A percentile compares a stretch with the other conserved stretches of the same genome.
phyloP scores from a whole-genome alignment of 73 alveolate genomes.

The Paramecium caudatum region DNA sequence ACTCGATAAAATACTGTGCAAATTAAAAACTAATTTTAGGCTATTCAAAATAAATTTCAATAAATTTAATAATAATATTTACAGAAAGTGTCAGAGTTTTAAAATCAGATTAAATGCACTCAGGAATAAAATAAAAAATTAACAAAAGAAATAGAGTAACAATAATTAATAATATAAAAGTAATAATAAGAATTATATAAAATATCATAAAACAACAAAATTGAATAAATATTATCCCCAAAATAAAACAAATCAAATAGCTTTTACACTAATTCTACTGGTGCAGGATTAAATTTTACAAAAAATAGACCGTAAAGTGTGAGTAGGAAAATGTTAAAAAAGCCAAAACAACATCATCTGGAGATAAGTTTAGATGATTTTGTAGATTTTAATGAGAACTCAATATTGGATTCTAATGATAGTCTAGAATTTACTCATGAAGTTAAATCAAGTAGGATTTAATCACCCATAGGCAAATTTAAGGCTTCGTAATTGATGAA shows the following conservation, averaged over 20 bases:
- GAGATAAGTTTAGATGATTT: conserved; percentile 64
- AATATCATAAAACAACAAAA: conserved; percentile 14
- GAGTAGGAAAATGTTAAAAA: background rate
- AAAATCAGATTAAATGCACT: background rate
- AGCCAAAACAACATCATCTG: background rate
- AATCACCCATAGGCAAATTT: conserved; percentile 2
- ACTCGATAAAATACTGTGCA: background rate
- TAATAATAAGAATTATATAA: conserved; percentile 31
- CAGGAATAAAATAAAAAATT: background rate
- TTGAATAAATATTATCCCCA: conserved; percentile 35
- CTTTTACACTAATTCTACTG: conserved; percentile 34
- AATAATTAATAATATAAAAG: background rate
- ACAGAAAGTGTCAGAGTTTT: background rate
- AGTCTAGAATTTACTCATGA: conserved; percentile 18
- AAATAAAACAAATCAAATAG: background rate
- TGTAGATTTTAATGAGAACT: conserved; percentile 55
- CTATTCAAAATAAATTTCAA: background rate
- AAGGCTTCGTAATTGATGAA: conserved; percentile 15
- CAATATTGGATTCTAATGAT: conserved; percentile 50
- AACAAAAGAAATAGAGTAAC: background rate
- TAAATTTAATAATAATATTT: conserved; percentile 1
- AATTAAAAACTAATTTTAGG: background rate
- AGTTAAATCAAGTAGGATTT: conserved; percentile 1
- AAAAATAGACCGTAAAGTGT: conserved; percentile 48
- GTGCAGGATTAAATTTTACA: conserved; percentile 47